A percentile compares a stretch with the other conserved stretches of the same genome.
phyloP scores from a whole-genome alignment of 108 stramenopile species.

The Parmales sp. region DNA sequence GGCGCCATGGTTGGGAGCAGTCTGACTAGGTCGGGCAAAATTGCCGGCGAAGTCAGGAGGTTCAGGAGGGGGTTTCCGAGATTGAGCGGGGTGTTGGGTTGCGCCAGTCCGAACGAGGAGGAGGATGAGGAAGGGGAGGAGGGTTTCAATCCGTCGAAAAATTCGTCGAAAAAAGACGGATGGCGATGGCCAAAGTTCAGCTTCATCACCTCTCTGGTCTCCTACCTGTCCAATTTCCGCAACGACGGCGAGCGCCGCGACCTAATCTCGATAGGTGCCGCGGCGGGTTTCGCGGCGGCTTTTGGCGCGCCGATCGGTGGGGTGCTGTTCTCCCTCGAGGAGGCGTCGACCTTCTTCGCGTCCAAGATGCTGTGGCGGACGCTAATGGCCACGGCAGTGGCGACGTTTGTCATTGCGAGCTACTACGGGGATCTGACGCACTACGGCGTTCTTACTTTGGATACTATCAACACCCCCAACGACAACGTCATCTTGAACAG shows the following conservation, averaged over 20 bases:
- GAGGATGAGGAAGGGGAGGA: not conserved
- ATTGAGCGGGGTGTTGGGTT: not conserved
- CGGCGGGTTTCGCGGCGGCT: constrained; percentile 67
- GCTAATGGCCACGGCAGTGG: constrained; percentile 40
- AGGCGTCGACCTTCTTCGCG: constrained; percentile 48
- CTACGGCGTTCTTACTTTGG: constrained; percentile 38
- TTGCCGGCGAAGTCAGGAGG: not conserved
- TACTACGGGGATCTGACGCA: constrained; percentile 33
- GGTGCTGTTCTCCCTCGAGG: constrained; percentile 41
- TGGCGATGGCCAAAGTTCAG: constrained; percentile 6
- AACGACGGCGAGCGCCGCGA: constrained; percentile 57
- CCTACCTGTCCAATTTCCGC: constrained; percentile 43
- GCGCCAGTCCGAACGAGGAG: not conserved
- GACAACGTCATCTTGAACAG: constrained; percentile 21
- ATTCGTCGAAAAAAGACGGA: constrained; percentile 10
- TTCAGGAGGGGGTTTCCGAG: not conserved
- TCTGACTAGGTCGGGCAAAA: constrained; percentile 21
- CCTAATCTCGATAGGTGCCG: constrained; percentile 59
- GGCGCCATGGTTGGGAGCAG: constrained; percentile 57
- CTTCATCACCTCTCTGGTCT: not conserved
- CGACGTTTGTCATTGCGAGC: constrained; percentile 45
- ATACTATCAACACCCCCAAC: constrained; percentile 11
- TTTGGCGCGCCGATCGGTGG: constrained; percentile 81
- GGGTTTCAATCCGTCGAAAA: constrained; percentile 15
- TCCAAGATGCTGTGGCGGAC: constrained; percentile 44